Evolutionary conservation across 768 basidiomycete species (phyloP), one percentile per base, ranked within the genome.

Genomic region (Antrodiella citrinella): DNA sequence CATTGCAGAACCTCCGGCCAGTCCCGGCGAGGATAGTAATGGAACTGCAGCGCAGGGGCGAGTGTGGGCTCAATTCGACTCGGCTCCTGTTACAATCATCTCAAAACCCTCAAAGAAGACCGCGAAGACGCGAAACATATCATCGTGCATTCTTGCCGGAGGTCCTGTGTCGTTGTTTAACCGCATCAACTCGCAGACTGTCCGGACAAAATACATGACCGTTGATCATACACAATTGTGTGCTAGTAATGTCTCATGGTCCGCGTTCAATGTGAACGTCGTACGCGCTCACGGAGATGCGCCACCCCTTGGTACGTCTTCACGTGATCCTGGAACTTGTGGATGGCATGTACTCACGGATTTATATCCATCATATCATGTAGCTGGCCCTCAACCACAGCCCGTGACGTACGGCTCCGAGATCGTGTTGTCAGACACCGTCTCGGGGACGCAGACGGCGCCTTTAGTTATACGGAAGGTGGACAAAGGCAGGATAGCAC

Each of bases 61-160:
- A 52, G 66, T 86, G 51, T 95, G 91, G 92, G 91, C 90, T 7
- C 82, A 87, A 25, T 92, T 96, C 71, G 84, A 91, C 65, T 95
- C 92, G 24, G 84, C 88, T 26, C 89, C 91, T 44, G 86, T 97
- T 59, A 85, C 87, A 43, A 92, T 96, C 69, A 93, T 97, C 61
- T 94, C 93, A 61, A 96, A 96, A 67, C 93, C 93, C 26, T 93
- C 91, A 52, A 94, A 94, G 78, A 94, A 93, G 75, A 95, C 91
- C 9, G 90, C 90, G 51, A 95, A 94, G 72, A 92, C 92, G 59
- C 85, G 92, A 70, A 85, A 89, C 72, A 86, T 87, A 62, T 86
- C 84, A 41, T 91, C 84, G 19, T 94, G 91, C 71, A 91, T 96
- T 65, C 77, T 91, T 49, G 86, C 85, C 23, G 86, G 88, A 44